phyloP scores from a whole-genome alignment of 495 filamentous ascomycete genomes.

The Penicillium taxi region DNA sequence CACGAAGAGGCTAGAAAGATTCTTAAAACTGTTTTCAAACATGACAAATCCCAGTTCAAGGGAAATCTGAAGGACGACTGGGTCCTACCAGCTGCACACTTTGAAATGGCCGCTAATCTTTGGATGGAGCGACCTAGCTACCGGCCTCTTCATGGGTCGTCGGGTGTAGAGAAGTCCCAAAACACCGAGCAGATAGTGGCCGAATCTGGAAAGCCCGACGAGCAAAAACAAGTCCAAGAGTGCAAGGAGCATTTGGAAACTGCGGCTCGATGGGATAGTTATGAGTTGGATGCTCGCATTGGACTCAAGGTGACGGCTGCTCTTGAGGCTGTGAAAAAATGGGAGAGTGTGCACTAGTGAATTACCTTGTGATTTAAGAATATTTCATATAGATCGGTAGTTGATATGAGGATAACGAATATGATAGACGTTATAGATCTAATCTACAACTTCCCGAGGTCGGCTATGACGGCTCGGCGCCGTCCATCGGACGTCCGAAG shows the following conservation, averaged over 20 bases:
- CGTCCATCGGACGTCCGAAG: constrained; percentile 14
- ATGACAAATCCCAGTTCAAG: constrained; percentile 64
- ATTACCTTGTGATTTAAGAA: background rate
- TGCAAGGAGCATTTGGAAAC: constrained; percentile 69
- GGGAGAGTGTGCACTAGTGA: constrained; percentile 38
- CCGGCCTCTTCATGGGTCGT: constrained; percentile 20
- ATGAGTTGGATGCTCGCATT: constrained; percentile 78
- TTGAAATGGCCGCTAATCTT: constrained; percentile 76
- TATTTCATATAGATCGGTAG: background rate
- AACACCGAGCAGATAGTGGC: constrained; percentile 7
- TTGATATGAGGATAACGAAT: too few relatives aligned
- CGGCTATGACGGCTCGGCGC: background rate
- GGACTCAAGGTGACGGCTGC: constrained; percentile 79
- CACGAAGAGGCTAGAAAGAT: constrained; percentile 56
- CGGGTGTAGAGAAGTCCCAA: constrained; percentile 2
- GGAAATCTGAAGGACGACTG: constrained; percentile 73
- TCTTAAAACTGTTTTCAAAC: constrained; percentile 51
- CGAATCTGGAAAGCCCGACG: constrained; percentile 10
- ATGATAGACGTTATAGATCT: background rate
- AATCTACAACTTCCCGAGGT: background rate
- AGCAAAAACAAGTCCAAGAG: constrained; percentile 50
- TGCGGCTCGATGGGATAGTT: constrained; percentile 75
- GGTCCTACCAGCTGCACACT: constrained; percentile 69
- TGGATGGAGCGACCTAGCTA: constrained; percentile 59
- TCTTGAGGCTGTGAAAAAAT: constrained; percentile 66